phyloP scores from a whole-genome alignment of 495 filamentous ascomycete genomes.

The Penicillium angulare region DNA sequence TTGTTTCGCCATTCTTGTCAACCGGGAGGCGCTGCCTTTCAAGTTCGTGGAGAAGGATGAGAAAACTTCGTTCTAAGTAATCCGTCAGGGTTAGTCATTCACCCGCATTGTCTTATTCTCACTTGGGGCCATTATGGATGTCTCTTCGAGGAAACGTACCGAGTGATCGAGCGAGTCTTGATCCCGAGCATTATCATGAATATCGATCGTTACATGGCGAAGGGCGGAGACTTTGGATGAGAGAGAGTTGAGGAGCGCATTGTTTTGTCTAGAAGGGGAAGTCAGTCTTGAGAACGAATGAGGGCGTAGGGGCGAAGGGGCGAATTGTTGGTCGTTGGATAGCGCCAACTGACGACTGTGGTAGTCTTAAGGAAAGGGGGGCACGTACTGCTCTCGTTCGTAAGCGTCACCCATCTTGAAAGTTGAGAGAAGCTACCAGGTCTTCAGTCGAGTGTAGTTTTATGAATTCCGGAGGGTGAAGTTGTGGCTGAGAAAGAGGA shows the following conservation, averaged over 20 bases:
- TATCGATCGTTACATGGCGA: slow-evolving; percentile 95
- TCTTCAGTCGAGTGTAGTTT: neutral
- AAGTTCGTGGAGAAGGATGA: slow-evolving; percentile 57
- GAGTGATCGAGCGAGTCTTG: slow-evolving; percentile 85
- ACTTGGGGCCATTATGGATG: neutral
- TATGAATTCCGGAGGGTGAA: too few relatives aligned
- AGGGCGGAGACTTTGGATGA: slow-evolving; percentile 86
- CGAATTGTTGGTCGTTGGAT: neutral
- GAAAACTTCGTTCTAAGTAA: slow-evolving; percentile 58
- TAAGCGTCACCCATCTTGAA: slow-evolving; percentile 86
- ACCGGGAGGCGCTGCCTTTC: slow-evolving; percentile 80
- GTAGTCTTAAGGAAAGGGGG: neutral
- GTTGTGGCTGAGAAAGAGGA: too few relatives aligned
- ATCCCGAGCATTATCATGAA: slow-evolving; percentile 89
- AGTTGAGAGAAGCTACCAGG: neutral
- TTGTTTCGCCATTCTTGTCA: slow-evolving; percentile 86
- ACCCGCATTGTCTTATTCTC: neutral
- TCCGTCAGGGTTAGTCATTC: neutral
- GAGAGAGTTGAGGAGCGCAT: slow-evolving; percentile 88
- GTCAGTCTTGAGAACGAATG: too few relatives aligned
- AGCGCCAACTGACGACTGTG: neutral
- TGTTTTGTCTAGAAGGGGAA: slow-evolving; percentile 90
- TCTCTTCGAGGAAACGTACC: slow-evolving; percentile 48
- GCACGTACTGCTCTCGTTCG: slow-evolving; percentile 75
- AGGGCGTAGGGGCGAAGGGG: too few relatives aligned